Conservation (phyloP, 768 basidiomycete species). For the Epithele typhae region DNA sequence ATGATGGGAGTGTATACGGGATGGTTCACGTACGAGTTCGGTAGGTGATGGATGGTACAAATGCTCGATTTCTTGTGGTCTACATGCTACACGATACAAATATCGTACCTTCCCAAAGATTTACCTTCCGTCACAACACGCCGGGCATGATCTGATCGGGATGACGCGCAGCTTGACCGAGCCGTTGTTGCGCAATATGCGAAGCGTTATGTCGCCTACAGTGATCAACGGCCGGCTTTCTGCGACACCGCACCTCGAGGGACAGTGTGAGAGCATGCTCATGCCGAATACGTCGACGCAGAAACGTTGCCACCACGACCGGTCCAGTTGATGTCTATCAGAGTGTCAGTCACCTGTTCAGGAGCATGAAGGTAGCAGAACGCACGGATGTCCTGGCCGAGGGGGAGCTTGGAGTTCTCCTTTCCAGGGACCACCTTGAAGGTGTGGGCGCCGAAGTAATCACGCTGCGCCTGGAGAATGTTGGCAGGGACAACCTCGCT, state of each 20-base stretch:
- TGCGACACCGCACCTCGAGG: not conserved
- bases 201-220: not conserved
- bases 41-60: not conserved
- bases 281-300: constrained; percentile 78
- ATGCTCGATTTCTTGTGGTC: constrained; percentile 3
- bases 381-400: constrained; percentile 86
- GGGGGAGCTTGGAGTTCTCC: constrained; percentile 78
- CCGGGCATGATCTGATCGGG: not conserved
- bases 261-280: constrained; percentile 23
- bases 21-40: no score
- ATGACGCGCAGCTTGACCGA: constrained; percentile 1
- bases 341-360: no score
- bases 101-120: constrained; percentile 5
- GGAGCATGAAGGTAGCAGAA: constrained; percentile 14
- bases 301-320: constrained; percentile 96
- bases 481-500: constrained; percentile 59
- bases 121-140: constrained; percentile 1
- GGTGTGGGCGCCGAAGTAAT: constrained; percentile 99
- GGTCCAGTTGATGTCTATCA: constrained; percentile 94
- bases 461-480: constrained; percentile 90
- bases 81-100: constrained; percentile 10
- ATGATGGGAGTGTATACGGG: no score
- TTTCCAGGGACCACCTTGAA: constrained; percentile 92
- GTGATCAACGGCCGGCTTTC: not conserved
- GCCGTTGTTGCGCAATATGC: constrained; percentile 3